Evolutionary conservation across 192 early-diverging fungal genomes (phyloP).

Genomic region (Coemansia nantahalensis): DNA sequence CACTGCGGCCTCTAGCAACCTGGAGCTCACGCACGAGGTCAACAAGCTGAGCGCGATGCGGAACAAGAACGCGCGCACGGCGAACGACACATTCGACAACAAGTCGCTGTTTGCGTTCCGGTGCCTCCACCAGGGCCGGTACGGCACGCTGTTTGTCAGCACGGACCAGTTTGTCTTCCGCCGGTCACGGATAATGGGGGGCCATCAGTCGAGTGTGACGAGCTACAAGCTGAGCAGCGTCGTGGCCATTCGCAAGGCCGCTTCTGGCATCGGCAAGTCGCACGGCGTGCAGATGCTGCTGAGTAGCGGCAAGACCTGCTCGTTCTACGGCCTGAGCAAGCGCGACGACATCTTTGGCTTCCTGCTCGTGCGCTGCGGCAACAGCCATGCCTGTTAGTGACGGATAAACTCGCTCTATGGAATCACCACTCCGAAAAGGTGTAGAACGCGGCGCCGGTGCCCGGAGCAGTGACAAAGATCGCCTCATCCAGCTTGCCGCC

Average conservation of each 20-base stretch:
- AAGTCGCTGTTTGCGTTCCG: conserved; percentile 49
- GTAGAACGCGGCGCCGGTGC: conserved; percentile 25
- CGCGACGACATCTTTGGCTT: conserved; percentile 53
- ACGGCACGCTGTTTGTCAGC: conserved; percentile 52
- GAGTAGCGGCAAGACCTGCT: conserved; percentile 26
- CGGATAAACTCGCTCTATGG: too few relatives aligned
- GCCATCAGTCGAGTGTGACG: conserved; percentile 36
- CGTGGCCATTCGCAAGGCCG: conserved; percentile 45
- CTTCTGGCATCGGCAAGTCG: conserved; percentile 36
- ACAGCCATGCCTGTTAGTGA: conserved; percentile 28
- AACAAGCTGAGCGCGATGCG: conserved; percentile 33
- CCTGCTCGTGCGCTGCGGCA: conserved; percentile 47
- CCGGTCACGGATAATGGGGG: conserved; percentile 51
- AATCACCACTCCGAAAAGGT: too few relatives aligned
- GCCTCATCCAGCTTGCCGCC: conserved; percentile 53
- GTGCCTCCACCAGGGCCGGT: conserved; percentile 48
- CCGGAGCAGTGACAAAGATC: conserved; percentile 47
- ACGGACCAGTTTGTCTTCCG: conserved; percentile 42
- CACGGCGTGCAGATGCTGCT: conserved; percentile 48
- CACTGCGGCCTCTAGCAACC: conserved; percentile 3
- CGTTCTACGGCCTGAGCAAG: conserved; percentile 38
- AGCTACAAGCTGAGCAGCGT: conserved; percentile 42
- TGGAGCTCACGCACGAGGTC: conserved; percentile 44
- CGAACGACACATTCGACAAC: conserved; percentile 27
- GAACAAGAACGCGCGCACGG: conserved; percentile 40